These are phyloP conservation scores for Prosopis cineraria DNA, from an alignment of 306 rosid species.

Conservation along the genomic window DNA sequence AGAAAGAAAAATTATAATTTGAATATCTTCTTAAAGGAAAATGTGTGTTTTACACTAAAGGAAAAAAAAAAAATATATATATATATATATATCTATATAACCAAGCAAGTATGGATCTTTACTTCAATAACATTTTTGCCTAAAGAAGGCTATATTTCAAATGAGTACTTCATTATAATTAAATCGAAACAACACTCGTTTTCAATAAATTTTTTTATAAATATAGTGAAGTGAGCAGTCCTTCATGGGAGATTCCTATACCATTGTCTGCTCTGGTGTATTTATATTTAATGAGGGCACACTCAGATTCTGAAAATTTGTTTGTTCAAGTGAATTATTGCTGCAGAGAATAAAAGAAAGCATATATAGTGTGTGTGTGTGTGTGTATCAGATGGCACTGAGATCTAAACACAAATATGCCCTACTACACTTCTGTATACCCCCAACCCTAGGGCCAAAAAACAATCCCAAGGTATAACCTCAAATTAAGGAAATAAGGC, in stretches of 20 bases:
- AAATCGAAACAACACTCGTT: neutral
- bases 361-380: neutral
- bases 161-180: neutral
- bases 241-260: conserved; percentile 22
- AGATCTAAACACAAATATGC: conserved; percentile 39
- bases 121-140: neutral
- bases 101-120: neutral
- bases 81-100: no score
- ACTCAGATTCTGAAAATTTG: conserved; percentile 47
- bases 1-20: neutral
- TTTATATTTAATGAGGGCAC: conserved; percentile 39
- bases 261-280: conserved; percentile 28
- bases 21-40: neutral
- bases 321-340: conserved; percentile 56
- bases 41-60: neutral
- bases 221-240: neutral
- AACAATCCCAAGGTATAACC: conserved; percentile 58
- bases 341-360: conserved; percentile 42
- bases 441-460: conserved; percentile 36
- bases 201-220: neutral
- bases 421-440: conserved; percentile 34
- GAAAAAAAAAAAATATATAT: no score
- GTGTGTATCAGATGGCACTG: conserved; percentile 29
- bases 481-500: conserved; percentile 55
- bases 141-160: neutral